Base-by-base conservation (phyloP, 352 stramenopile genomes). In the Pythium chondricola region DNA sequence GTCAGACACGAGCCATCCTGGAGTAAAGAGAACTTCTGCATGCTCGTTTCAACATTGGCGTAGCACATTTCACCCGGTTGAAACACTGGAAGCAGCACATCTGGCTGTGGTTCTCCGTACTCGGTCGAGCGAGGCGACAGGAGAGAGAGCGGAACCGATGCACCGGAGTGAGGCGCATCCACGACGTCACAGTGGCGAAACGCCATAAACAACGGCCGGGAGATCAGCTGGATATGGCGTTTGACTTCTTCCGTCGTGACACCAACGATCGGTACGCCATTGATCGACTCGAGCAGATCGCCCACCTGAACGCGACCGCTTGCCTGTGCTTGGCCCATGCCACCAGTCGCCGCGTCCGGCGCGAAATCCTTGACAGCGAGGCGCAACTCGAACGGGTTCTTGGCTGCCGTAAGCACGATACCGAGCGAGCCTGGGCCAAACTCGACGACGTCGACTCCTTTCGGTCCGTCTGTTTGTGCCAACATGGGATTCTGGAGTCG, bases 231-330 rank as follows among this genome's bases (percentile, higher is more conserved):
- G 33, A 93, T 76, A 35, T 85, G 77, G 0, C 74, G 72, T 31
- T 88, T 89, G 13, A 89, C 74, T 49, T 91, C 82, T 58, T 91
- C 80, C 1, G 82, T 88, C 1, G 75, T 88, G 38, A 88, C 58
- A 11, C 65, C 67, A 1, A 73, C 49, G 48, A 91, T 84, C 13
- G 74, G 71, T 1, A 91, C 74, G 7, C 82, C 82, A 47, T 93
- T 93, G 46, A 93, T 87, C 25, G 79, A 88, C 51, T 90, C 69
- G 11, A 93, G 46, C 4, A 91, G 49, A 27, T 93, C 79, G 1
- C 77, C 77, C 9, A 88, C 39, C 2, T 52, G 51, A 13, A 93
- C 71, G 44, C 76, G 73, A 0, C 77, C 71, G 49, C 71, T 85
- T 21, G 69, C 64, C 31, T 89, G 41, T 2, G 82, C 82, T 69